A percentile compares a stretch with the other conserved stretches of the same genome.
Conservation (phyloP, 208 protist genomes). For the Acanthamoeba sp. region DNA sequence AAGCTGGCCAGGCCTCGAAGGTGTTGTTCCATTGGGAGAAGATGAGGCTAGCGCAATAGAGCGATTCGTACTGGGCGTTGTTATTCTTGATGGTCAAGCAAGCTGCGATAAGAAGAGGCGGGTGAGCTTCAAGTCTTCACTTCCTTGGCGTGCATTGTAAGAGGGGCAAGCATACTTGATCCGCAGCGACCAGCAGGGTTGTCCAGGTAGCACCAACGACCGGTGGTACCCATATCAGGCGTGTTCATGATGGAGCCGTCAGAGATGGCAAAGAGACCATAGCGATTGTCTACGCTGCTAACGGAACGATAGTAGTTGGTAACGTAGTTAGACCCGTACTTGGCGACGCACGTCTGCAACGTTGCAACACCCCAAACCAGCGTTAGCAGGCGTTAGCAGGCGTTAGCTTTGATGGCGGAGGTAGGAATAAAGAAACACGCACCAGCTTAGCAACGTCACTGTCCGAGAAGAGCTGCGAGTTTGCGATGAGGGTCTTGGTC, state of each 20-base stretch:
- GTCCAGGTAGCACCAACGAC: background rate
- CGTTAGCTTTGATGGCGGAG: background rate
- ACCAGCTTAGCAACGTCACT: background rate
- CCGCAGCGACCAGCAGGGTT: background rate
- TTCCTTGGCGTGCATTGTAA: background rate
- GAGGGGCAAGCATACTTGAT: background rate
- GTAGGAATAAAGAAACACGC: background rate
- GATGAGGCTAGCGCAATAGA: background rate
- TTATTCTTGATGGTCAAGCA: background rate
- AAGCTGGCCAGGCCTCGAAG: background rate
- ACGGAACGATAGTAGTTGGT: background rate
- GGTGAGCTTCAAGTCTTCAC: no score
- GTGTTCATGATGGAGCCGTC: background rate
- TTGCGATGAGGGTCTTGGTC: background rate
- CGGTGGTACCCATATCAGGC: background rate
- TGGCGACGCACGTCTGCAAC: background rate
- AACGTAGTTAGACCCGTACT: background rate
- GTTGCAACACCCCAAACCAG: background rate
- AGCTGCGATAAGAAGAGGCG: background rate
- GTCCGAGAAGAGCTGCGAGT: background rate
- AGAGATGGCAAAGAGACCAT: background rate
- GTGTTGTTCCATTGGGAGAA: background rate
- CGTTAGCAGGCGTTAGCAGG: background rate
- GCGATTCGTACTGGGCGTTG: background rate
- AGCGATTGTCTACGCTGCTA: background rate